Evolutionary conservation across 495 filamentous ascomycete species (phyloP).

Genomic region (Penicillium tannophilum): DNA sequence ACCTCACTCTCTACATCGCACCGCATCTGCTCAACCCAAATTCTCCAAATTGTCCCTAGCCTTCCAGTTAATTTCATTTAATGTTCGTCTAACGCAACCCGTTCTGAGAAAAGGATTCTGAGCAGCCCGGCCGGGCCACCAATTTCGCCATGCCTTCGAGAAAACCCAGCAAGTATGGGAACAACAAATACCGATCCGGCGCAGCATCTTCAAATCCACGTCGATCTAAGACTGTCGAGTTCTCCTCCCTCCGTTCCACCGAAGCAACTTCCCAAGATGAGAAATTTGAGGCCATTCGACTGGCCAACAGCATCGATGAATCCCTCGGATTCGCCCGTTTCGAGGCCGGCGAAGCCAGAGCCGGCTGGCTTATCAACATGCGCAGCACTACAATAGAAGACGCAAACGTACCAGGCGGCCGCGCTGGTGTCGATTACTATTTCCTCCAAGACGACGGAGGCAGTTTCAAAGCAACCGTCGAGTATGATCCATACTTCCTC

Average conservation of each 20-base stretch:
- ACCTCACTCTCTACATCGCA: conserved; percentile 2
- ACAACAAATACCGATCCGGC: conserved; percentile 54
- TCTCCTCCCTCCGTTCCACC: conserved; percentile 67
- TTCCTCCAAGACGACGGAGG: conserved; percentile 92
- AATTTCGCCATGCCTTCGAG: conserved; percentile 56
- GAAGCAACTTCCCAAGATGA: conserved; percentile 87
- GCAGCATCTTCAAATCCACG: conserved; percentile 54
- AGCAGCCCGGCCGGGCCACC: conserved; percentile 32
- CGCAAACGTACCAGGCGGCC: conserved; percentile 74
- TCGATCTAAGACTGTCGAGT: conserved; percentile 74
- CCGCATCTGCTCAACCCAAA: conserved; percentile 3
- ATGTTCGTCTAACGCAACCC: conserved; percentile 28
- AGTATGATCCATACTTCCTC: conserved; percentile 96
- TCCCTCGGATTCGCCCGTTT: conserved; percentile 90
- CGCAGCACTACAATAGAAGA: conserved; percentile 87
- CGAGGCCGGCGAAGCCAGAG: conserved; percentile 80
- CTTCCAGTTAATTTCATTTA: conserved; percentile 15
- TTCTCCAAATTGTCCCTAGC: background rate
- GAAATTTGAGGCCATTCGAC: conserved; percentile 78
- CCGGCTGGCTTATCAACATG: conserved; percentile 95
- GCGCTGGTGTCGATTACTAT: conserved; percentile 93
- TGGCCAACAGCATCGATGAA: conserved; percentile 92
- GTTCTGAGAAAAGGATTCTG: conserved; percentile 16
- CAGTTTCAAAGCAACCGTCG: conserved; percentile 94
- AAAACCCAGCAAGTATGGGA: conserved; percentile 57